These are phyloP conservation scores for Pythium guiyangense DNA, from an alignment of 352 stramenopile species.

Conservation along the genomic window DNA sequence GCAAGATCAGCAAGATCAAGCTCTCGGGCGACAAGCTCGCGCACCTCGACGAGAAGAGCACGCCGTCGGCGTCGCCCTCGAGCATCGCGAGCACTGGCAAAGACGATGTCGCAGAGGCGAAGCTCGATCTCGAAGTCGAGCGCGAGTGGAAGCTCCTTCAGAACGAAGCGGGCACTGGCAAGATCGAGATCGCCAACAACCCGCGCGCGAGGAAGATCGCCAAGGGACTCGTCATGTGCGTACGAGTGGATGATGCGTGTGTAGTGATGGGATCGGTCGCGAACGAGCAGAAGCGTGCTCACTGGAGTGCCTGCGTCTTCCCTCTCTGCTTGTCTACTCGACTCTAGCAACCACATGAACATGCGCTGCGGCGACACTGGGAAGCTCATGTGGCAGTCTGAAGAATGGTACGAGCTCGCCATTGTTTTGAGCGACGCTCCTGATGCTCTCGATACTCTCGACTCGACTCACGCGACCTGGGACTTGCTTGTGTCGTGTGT, in stretches of 20 bases:
- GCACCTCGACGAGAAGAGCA: constrained; percentile 37
- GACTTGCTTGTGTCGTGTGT: not conserved
- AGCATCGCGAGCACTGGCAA: constrained; percentile 13
- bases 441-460: too few relatives aligned
- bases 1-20: constrained; percentile 69
- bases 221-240: constrained; percentile 71
- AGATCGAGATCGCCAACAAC: constrained; percentile 72
- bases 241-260: not conserved
- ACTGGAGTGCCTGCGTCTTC: not conserved
- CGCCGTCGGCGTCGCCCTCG: constrained; percentile 15
- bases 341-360: constrained; percentile 83
- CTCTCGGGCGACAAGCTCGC: constrained; percentile 44
- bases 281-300: not conserved
- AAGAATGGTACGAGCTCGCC: constrained; percentile 46
- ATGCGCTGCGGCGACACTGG: constrained; percentile 81
- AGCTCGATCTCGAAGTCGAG: constrained; percentile 79
- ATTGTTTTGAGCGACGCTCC: not conserved
- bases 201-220: constrained; percentile 61
- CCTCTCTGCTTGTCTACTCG: not conserved
- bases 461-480: not conserved
- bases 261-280: not conserved
- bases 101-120: constrained; percentile 53
- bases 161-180: constrained; percentile 39
- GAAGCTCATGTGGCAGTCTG: constrained; percentile 79
- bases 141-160: constrained; percentile 80